These are phyloP conservation scores for Daldinia caldariorum DNA, from an alignment of 495 filamentous ascomycete species.

Conservation along the genomic window DNA sequence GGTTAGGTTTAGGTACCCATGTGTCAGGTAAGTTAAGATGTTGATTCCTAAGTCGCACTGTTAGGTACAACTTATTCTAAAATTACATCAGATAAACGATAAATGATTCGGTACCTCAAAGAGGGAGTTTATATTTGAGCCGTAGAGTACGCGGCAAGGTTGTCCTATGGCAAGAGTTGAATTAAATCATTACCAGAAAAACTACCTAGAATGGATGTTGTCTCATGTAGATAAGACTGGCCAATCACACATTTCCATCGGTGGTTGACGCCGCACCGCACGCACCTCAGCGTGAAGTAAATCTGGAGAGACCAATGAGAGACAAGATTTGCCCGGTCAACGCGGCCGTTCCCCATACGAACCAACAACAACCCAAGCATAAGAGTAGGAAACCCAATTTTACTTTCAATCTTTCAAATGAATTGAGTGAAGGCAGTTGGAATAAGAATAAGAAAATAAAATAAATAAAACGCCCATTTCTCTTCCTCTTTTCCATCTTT, in stretches of 20 bases:
- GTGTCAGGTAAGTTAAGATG: not conserved
- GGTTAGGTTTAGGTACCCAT: not conserved
- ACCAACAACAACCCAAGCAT: not conserved
- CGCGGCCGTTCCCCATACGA: not conserved
- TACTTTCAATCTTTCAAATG: not conserved
- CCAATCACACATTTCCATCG: not conserved
- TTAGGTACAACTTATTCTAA: not conserved
- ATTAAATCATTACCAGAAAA: not conserved
- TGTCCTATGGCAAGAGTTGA: not conserved
- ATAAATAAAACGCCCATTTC: not conserved
- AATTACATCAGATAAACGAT: not conserved
- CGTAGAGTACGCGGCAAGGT: not conserved
- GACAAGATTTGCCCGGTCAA: not conserved
- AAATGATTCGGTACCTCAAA: not conserved
- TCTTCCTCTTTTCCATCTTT: too few species aligned
- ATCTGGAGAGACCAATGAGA: too few species aligned
- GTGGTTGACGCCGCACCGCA: not conserved
- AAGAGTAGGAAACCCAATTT: not conserved
- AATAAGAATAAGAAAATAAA: not conserved
- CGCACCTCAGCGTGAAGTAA: not conserved
- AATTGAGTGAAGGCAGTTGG: not conserved
- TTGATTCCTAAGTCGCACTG: slow-evolving; percentile 2
- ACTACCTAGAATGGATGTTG: not conserved
- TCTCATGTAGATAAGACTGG: not conserved
- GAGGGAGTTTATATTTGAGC: not conserved